phyloP scores from a whole-genome alignment of 2,329 filamentous ascomycete species.

The Aspergillus costaricaensis region DNA sequence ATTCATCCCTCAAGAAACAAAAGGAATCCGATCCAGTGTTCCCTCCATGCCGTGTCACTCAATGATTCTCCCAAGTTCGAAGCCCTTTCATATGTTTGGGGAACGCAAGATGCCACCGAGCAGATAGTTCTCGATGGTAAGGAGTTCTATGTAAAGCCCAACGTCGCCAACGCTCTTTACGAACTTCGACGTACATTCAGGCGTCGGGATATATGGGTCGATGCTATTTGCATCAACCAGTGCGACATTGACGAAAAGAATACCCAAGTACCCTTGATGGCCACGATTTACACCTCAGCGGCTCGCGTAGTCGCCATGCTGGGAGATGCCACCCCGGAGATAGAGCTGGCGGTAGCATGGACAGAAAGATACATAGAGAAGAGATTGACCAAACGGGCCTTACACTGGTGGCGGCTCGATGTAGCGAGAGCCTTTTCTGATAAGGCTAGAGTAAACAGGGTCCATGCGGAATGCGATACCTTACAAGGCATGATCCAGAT shows the following conservation, averaged over 20 bases:
- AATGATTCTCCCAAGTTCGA: not conserved
- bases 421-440: not conserved
- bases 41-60: not conserved
- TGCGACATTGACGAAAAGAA: not conserved
- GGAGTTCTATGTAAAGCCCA: not conserved
- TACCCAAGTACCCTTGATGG: not conserved
- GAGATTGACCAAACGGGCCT: not conserved
- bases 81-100: not conserved
- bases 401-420: not conserved
- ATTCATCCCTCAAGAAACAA: not conserved
- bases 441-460: not conserved
- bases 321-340: not conserved
- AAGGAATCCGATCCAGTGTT: not conserved
- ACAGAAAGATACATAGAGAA: not conserved
- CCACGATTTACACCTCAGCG: not conserved
- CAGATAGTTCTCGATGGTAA: not conserved
- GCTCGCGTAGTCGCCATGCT: not conserved
- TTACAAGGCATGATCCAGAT: not conserved
- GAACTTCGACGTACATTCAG: not conserved
- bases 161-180: not conserved
- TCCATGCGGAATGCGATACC: accelerated
- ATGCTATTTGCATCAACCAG: not conserved
- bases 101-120: not conserved
- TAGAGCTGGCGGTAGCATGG: not conserved
- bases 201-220: not conserved